Conservation (phyloP, 2,329 filamentous ascomycete genomes). For the Verticillium albo-atrum region DNA sequence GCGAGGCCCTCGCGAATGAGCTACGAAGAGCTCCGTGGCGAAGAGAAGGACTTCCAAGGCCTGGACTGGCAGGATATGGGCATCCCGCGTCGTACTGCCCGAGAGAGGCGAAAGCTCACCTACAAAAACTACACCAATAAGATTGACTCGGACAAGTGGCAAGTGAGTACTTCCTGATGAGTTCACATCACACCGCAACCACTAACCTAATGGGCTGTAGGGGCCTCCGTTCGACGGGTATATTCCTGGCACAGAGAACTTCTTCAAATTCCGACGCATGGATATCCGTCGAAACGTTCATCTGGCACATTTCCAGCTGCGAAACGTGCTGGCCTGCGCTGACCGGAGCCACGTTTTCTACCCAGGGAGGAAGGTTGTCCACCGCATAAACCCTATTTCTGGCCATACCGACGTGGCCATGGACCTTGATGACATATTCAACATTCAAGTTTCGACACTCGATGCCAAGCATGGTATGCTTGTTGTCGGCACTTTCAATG, state of each 20-base stretch:
- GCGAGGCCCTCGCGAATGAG: background rate
- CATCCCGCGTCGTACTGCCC: constrained; percentile 44
- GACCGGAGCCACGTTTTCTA: constrained; percentile 55
- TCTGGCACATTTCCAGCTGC: constrained; percentile 62
- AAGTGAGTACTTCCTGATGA: constrained; percentile 32
- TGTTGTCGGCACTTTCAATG: constrained; percentile 54
- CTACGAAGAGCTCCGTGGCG: constrained; percentile 48
- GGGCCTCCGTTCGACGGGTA: constrained; percentile 21
- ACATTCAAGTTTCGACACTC: constrained; percentile 44
- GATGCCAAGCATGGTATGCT: constrained; percentile 50
- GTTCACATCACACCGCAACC: background rate
- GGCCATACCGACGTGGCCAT: constrained; percentile 40
- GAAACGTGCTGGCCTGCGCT: constrained; percentile 55
- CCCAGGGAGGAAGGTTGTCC: constrained; percentile 43
- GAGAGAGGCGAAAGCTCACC: constrained; percentile 38
- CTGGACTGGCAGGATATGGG: constrained; percentile 52
- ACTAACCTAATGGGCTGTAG: background rate
- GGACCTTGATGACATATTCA: constrained; percentile 32
- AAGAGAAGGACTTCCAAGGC: constrained; percentile 54
- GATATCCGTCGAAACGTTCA: constrained; percentile 48
- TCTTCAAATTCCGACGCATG: constrained; percentile 56
- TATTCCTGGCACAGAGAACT: constrained; percentile 39
- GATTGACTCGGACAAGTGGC: constrained; percentile 39
- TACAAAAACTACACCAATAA: constrained; percentile 58
- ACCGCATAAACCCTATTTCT: constrained; percentile 47